A percentile compares a stretch with the other conserved stretches of the same genome.
phyloP scores from a whole-genome alignment of 345 rosid genomes.

The Physaria fendleri region DNA sequence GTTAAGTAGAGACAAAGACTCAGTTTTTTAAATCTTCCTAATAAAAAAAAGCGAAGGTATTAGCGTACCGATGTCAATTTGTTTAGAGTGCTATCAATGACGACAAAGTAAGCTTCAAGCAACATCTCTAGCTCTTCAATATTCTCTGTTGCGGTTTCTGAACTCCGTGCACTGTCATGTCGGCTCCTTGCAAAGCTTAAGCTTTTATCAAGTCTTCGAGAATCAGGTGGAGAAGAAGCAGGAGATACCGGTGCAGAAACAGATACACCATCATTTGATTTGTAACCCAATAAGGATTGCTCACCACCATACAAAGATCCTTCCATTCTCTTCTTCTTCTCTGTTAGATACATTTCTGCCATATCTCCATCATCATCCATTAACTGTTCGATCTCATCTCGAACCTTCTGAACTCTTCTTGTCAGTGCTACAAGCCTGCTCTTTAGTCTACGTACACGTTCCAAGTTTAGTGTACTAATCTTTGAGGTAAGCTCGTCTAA shows the following conservation, averaged over 20 bases:
- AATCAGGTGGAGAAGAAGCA: slow-evolving; percentile 78
- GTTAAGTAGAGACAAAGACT: slow-evolving; percentile 15
- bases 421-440: slow-evolving; percentile 95
- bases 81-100: slow-evolving; percentile 91
- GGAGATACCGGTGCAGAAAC: slow-evolving; percentile 95
- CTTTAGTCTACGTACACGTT: slow-evolving; percentile 87
- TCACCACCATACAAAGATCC: slow-evolving; percentile 76
- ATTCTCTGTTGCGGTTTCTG: slow-evolving; percentile 62
- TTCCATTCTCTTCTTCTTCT: slow-evolving; percentile 87
- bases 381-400: slow-evolving; percentile 98
- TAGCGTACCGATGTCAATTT: slow-evolving; percentile 81
- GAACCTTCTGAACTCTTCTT: slow-evolving; percentile 95
- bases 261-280: slow-evolving; percentile 72
- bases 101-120: slow-evolving; percentile 97
- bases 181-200: slow-evolving; percentile 86
- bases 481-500: slow-evolving; percentile 93
- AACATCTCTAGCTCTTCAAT: slow-evolving; percentile 98
- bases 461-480: slow-evolving; percentile 95
- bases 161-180: slow-evolving; percentile 84
- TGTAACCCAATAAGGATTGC: slow-evolving; percentile 60
- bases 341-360: slow-evolving; percentile 99
- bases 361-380: slow-evolving; percentile 99
- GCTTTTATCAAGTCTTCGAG: slow-evolving; percentile 77
- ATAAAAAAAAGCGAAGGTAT: not conserved
- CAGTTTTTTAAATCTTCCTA: not conserved